phyloP scores from a whole-genome alignment of 768 basidiomycete genomes.

The Butyriboletus loyo region DNA sequence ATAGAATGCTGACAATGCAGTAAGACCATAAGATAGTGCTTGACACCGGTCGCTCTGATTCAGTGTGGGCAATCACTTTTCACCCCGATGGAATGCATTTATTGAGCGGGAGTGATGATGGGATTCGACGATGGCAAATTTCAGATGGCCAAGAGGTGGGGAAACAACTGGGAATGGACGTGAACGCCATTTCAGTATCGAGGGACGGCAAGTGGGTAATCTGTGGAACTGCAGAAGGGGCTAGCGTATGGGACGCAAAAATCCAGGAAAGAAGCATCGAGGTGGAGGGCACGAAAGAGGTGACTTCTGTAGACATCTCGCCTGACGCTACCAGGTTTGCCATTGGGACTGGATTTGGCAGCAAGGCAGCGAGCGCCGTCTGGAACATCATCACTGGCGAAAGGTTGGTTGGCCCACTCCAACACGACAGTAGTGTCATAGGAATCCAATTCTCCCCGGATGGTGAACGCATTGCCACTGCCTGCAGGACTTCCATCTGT shows the following conservation, averaged over 20 bases:
- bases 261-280: background rate
- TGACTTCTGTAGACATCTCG: background rate
- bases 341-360: too few relatives aligned
- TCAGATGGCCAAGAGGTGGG: background rate
- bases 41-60: background rate
- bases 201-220: background rate
- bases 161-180: background rate
- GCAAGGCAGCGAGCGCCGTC: background rate
- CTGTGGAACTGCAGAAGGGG: background rate
- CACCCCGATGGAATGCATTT: background rate
- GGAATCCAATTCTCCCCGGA: background rate
- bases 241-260: background rate
- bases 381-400: background rate
- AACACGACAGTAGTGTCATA: background rate
- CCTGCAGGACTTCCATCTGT: background rate
- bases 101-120: background rate
- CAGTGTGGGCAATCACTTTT: background rate
- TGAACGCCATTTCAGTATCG: background rate
- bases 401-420: background rate
- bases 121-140: background rate
- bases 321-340: background rate
- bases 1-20: background rate
- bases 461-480: background rate
- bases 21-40: background rate
- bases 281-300: background rate